Base-by-base conservation (phyloP, 768 basidiomycete genomes). In the Macrolepiota dolichaula region DNA sequence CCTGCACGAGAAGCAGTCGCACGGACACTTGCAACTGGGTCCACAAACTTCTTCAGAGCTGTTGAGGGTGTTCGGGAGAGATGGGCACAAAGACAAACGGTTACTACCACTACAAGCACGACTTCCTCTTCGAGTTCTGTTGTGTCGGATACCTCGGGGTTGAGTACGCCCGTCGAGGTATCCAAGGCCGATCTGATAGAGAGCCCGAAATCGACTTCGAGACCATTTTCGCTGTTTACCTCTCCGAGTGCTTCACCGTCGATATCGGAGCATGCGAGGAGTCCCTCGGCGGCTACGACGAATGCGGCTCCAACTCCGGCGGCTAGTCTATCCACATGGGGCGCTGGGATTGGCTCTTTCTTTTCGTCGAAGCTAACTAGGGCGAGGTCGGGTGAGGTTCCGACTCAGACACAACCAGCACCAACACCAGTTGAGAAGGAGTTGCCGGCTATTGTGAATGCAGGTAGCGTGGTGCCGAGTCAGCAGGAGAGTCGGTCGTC, bases 1-100 rank as follows among this genome's bases (percentile, higher is more conserved):
- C 94, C 96, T 1, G 90, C 95, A 0, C 84, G 93, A 7, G 95
- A 98, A 72, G 97, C 91, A 2, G 86, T 97, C 46, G 84, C 87
- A 7, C 82, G 87, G 35, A 94, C 93, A 0, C 66, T 95, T 51
- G 82, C 80, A 0, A 83, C 79, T 6, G 88, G 94, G 25, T 91
- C 93, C 2, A 82, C 89, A 15, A 88, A 83, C 64, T 86, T 97
- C 65, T 88, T 96, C 76, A 94, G 90, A 66, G 94, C 94, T 0
- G 87, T 97, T 6, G 93, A 95, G 68, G 93, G 93, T 40, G 91
- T 96, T 11, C 82, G 87, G 38, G 94, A 85, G 32, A 80, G 91
- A 37, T 91, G 89, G 87, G 69, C 74, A 1, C 74, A 76, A 53
- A 74, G 74, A 59, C 51, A 57, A 46, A 61, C 51, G 55, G 67